Percentiles rank a stretch among this genome's conserved stretches.
Evolutionary conservation across 116 monocot species (phyloP).

Genomic region (Posidonia oceanica): DNA sequence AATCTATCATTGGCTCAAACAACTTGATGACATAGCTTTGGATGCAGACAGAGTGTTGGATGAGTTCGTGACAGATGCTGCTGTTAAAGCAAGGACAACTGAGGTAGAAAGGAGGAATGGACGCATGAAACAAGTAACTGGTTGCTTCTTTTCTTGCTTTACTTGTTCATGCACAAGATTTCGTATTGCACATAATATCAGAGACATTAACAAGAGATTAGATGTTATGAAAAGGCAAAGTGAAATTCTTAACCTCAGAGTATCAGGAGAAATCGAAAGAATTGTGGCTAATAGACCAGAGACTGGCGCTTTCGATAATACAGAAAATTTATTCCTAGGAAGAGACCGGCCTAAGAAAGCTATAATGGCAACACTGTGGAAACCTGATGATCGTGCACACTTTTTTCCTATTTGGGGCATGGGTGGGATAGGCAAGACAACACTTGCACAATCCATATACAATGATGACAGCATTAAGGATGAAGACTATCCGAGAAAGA

Average conservation of each 20-base stretch:
- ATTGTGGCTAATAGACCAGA: too few relatives aligned
- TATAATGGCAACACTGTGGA: background rate
- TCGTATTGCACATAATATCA: slow-evolving; percentile 3
- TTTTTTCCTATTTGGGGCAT: slow-evolving; percentile 11
- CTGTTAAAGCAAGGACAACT: too few relatives aligned
- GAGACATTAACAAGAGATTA: slow-evolving; percentile 2
- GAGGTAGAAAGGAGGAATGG: too few relatives aligned
- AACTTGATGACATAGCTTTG: slow-evolving; percentile 5
- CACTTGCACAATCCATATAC: slow-evolving; percentile 19
- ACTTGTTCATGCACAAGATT: background rate
- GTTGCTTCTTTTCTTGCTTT: background rate
- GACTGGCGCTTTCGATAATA: too few relatives aligned
- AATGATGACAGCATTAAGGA: slow-evolving; percentile 18
- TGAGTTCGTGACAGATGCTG: background rate
- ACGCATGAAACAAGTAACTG: too few relatives aligned
- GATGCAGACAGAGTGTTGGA: slow-evolving; percentile 12
- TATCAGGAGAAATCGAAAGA: too few relatives aligned
- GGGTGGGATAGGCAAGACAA: slow-evolving; percentile 21
- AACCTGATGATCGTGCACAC: background rate
- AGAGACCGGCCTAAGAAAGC: background rate
- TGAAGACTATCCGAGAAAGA: slow-evolving; percentile 8
- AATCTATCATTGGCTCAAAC: background rate
- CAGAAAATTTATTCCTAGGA: background rate
- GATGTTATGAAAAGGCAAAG: background rate
- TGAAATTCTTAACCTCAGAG: background rate